Base-by-base conservation (phyloP, 345 rosid species). In the Durio zibethinus region DNA sequence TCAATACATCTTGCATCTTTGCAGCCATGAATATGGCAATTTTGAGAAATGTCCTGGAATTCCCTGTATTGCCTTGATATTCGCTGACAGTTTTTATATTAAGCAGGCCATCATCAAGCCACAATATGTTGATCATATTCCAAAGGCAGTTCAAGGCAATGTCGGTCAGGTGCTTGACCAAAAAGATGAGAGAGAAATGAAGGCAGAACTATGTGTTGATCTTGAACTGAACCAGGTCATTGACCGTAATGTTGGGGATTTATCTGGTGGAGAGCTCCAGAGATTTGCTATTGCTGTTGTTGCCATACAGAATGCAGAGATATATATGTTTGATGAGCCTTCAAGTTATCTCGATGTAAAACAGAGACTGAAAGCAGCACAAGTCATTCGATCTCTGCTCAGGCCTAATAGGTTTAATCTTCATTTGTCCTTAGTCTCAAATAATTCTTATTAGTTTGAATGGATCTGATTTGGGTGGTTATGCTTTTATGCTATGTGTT, bases 291-390 rank as follows among this genome's bases (percentile, higher is more conserved):
- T 97, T 71, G 99, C 98, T 23, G 98, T 91, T 74, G 97, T 94
- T 81, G 95, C 94, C 57, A 85, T 97, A 83, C 97, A 97, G 81
- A 91, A 86, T 87, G 99, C 98, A n/a, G 99, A 97, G 82, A 94
- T 97, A 56, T 97, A 92, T 82, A 97, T 97, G 99, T 97, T 97
- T 85, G 99, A 97, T 81, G 99, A 97, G 64, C 99, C 99, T 60
- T 97, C 99, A 45, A 97, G 99, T 86, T 97, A 92, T 86, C 97
- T 97, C 43, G 99, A 97, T 90, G 99, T 97, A 66, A 94, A 90
- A 74, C 99, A 97, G 88, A 90, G 99, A 86, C 95, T 97, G 68
- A 97, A 94, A 86, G 98, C 99, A 54, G 97, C 99, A 77, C 97
- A 88, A 90, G 98, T 94, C 77, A 2, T 97, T 63, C 88, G 98